Conservation (phyloP, 1,284 basidiomycete species). For the Puccinia horiana region DNA sequence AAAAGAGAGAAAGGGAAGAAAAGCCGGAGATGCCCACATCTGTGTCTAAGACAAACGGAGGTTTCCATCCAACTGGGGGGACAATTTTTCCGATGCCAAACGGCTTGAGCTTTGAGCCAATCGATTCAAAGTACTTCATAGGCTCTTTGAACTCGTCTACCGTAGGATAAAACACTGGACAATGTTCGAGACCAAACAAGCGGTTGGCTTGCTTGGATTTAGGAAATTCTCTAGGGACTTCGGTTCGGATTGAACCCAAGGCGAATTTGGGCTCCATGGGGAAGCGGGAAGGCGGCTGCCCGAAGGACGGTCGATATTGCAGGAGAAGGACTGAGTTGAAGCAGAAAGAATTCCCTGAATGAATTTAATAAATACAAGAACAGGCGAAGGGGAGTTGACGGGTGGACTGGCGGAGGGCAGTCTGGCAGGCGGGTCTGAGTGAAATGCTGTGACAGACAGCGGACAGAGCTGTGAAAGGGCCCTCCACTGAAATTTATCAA, state of each 20-base stretch:
- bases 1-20: background rate
- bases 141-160: slow-evolving; percentile 85
- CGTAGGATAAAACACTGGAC: slow-evolving; percentile 85
- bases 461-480: background rate
- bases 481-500: background rate
- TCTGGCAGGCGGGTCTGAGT: background rate
- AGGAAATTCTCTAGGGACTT: slow-evolving; percentile 35
- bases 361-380: background rate
- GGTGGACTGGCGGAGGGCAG: background rate
- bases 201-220: slow-evolving; percentile 30
- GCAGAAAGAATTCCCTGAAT: background rate
- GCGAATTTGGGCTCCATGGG: slow-evolving; percentile 29
- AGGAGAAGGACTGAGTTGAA: background rate
- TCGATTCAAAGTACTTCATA: slow-evolving; percentile 88
- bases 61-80: slow-evolving; percentile 88
- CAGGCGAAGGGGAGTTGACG: background rate
- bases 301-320: background rate
- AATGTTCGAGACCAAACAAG: slow-evolving; percentile 82
- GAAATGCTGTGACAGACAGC: background rate
- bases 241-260: slow-evolving; percentile 34
- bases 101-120: slow-evolving; percentile 68
- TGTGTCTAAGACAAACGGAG: slow-evolving; percentile 94
- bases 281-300: background rate
- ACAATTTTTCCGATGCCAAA: slow-evolving; percentile 96
- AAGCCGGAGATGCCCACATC: slow-evolving; percentile 65